Evolutionary conservation across 1,139 yeast species (phyloP), one percentile per base, ranked within the genome.

Genomic region (Scheffersomyces lignicola): DNA sequence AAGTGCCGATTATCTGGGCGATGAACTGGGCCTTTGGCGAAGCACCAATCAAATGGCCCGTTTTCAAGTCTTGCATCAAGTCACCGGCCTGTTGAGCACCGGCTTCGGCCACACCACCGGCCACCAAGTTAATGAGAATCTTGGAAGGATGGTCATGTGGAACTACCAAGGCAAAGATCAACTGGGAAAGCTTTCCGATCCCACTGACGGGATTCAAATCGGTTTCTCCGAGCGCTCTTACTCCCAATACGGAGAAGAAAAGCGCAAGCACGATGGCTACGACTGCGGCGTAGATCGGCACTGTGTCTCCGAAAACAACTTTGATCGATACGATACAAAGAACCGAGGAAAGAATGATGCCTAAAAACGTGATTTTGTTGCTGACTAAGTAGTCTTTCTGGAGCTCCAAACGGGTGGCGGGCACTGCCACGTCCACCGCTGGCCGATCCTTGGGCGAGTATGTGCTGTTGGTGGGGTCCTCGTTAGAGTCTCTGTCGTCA

Each of bases 11-110:
- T 14, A 88, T 50, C 59, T 92, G 97, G 0, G 97, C 97, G 20
- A 80, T 54, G 50, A 92, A 90, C 60, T 92, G 98, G 2, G 96
- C 96, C 40, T 73, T 74, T 15, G 97, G 97, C 0, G 96, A 84
- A 0, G 97, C 97, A 8, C 95, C 96, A 4, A 92, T 55, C 33
- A 92, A 60, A 59, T 87, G 95, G 0, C 98, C 97, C 0, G 98
- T 90, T 56, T 92, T 92, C 48, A 90, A 69, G 60, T 92, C 98
- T 66, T 92, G 97, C 96, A 90, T 87, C 52, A 92, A 69, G 61
- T 92, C 98, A 11, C 98, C 98, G 1, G 97, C 97, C 60, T 92
- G 98, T 60, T 92, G 97, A 2, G 98, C 97, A 6, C 98, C 97
- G 1, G 98, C 97, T 61, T 92, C 98, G 1, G 97, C 95, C 22